Percentiles rank a stretch among this genome's conserved stretches.
phyloP scores from a whole-genome alignment of 2,329 filamentous ascomycete species.

The Fusarium nygamai region DNA sequence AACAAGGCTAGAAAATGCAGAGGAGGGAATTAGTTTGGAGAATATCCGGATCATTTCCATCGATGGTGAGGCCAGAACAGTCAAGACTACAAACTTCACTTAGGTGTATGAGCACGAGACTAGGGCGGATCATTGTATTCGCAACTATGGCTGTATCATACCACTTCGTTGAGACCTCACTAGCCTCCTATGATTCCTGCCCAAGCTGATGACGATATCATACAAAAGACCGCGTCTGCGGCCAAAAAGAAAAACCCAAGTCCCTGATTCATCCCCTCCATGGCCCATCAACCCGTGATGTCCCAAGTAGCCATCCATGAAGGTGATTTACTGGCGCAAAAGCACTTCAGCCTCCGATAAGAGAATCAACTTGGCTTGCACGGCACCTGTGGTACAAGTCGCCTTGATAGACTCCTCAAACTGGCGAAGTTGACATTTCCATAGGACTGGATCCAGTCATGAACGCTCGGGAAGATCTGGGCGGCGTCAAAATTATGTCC shows the following conservation, averaged over 20 bases:
- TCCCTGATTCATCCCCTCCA: neutral
- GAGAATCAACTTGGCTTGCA: accelerated
- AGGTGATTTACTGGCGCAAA: neutral
- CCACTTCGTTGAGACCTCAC: too few species aligned
- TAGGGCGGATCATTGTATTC: neutral
- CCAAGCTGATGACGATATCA: neutral
- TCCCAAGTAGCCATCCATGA: neutral
- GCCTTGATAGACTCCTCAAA: neutral
- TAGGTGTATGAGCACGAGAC: neutral
- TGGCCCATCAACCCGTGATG: neutral
- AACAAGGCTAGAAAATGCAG: neutral
- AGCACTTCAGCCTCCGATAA: accelerated
- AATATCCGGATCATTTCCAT: neutral
- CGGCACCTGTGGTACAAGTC: neutral
- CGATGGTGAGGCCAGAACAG: neutral
- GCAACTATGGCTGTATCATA: neutral
- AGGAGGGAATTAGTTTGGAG: neutral
- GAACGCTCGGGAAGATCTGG: neutral
- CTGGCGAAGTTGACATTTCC: neutral
- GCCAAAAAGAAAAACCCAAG: neutral
- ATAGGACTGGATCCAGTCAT: neutral
- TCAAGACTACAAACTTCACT: too few species aligned
- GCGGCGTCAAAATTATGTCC: neutral
- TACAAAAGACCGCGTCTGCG: neutral
- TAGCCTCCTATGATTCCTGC: neutral